Evolutionary conservation across 2,329 filamentous ascomycete species (phyloP).

Genomic region (Ophiostoma sp.): DNA sequence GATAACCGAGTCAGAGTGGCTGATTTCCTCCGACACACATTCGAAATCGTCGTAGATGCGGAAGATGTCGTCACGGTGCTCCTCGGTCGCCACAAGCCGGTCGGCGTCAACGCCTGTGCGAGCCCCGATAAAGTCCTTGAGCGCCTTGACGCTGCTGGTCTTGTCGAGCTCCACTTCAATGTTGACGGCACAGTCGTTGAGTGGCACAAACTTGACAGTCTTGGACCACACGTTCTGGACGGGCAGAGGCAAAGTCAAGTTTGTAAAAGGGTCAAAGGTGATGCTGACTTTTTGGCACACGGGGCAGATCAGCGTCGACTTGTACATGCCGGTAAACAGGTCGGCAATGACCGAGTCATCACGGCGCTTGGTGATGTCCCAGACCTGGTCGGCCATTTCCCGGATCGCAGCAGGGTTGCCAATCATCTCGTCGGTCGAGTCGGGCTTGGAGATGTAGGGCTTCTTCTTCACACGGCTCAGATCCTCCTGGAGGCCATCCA

Average conservation of each 20-base stretch:
- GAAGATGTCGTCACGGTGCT: constrained; percentile 80
- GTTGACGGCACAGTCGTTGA: constrained; percentile 63
- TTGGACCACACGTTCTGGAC: constrained; percentile 77
- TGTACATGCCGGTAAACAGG: constrained; percentile 96
- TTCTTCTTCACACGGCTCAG: constrained; percentile 91
- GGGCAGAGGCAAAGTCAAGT: constrained; percentile 83
- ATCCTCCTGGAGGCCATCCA: constrained; percentile 93
- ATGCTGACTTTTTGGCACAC: constrained; percentile 93
- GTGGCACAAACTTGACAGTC: constrained; percentile 69
- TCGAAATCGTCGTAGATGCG: constrained; percentile 69
- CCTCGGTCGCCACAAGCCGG: constrained; percentile 72
- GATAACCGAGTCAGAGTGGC: constrained; percentile 59
- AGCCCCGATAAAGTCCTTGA: constrained; percentile 67
- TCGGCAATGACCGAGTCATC: constrained; percentile 96
- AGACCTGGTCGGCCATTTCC: constrained; percentile 80
- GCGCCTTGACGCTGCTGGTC: constrained; percentile 59
- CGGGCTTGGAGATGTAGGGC: constrained; percentile 94
- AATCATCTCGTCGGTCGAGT: constrained; percentile 95
- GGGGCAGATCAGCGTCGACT: constrained; percentile 91
- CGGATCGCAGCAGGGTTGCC: constrained; percentile 73
- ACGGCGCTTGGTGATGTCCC: constrained; percentile 83
- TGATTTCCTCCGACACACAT: constrained; percentile 67
- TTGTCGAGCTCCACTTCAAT: constrained; percentile 78
- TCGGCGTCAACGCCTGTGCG: constrained; percentile 60
- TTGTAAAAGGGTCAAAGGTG: constrained; percentile 96